Conservation (phyloP, 2,329 filamentous ascomycete species). For the Diaporthe longicolla region DNA sequence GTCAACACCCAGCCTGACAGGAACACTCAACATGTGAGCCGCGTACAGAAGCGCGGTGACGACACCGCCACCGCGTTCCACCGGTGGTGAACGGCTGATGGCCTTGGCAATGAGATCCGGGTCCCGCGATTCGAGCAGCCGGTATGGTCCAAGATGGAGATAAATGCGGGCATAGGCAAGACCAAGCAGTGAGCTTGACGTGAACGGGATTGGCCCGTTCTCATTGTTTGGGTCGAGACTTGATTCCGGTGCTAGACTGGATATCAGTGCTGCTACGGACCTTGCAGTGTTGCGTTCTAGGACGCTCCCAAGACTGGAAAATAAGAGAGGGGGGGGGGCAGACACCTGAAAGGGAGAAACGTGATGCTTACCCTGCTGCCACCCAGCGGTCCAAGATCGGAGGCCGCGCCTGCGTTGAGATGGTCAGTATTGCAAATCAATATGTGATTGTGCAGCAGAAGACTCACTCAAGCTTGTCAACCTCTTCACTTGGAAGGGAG, state of each 20-base stretch:
- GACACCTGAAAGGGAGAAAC: too few species aligned
- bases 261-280: too few species aligned
- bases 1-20: slow-evolving; percentile 67
- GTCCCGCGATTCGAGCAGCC: slow-evolving; percentile 60
- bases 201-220: slow-evolving; percentile 58
- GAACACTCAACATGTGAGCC: slow-evolving; percentile 68
- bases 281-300: too few species aligned
- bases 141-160: slow-evolving; percentile 59
- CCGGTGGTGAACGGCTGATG: slow-evolving; percentile 53
- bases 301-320: too few species aligned
- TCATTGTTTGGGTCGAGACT: slow-evolving; percentile 57
- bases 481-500: slow-evolving; percentile 6
- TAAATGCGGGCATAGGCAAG: slow-evolving; percentile 63
- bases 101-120: slow-evolving; percentile 56
- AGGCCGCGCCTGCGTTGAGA: slow-evolving; percentile 50
- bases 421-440: slow-evolving; percentile 52
- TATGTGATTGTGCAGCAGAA: too few species aligned
- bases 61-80: slow-evolving; percentile 63
- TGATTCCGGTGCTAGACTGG: slow-evolving; percentile 51
- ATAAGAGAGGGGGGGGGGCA: too few species aligned
- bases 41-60: slow-evolving; percentile 66
- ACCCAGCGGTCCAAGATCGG: slow-evolving; percentile 55
- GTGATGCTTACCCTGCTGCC: slow-evolving; percentile 50
- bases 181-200: slow-evolving; percentile 60
- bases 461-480: slow-evolving; percentile 24